Conservation (phyloP, 2,329 filamentous ascomycete genomes). For the Ophiocordyceps camponoti-rufipedis region DNA sequence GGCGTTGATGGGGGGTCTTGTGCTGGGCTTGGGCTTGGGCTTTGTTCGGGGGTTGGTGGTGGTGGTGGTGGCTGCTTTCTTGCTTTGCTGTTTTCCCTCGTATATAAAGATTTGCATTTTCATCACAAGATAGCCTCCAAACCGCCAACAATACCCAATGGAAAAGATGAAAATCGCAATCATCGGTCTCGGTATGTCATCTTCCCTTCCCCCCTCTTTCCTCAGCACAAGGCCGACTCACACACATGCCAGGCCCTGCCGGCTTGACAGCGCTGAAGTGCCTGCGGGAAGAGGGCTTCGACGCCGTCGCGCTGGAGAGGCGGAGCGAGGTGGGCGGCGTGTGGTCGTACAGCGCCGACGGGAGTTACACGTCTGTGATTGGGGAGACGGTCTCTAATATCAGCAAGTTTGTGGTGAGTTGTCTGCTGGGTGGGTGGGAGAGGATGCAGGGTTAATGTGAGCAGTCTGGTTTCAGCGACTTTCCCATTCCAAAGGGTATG, state of each 20-base stretch:
- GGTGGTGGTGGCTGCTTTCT: too few relatives aligned
- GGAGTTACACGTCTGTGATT: conserved; percentile 1
- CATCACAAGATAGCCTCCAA: too few relatives aligned
- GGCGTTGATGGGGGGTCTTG: too few relatives aligned
- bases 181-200: conserved; percentile 10
- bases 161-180: conserved; percentile 6
- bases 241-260: neutral
- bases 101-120: too few relatives aligned
- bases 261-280: conserved; percentile 14
- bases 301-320: conserved; percentile 23
- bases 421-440: too few relatives aligned
- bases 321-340: conserved; percentile 21
- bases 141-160: neutral
- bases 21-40: too few relatives aligned
- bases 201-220: neutral
- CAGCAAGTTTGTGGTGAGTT: conserved; percentile 3
- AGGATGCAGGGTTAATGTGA: neutral
- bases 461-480: conserved; percentile 18
- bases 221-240: neutral
- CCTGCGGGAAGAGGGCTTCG: conserved; percentile 23
- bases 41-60: too few relatives aligned
- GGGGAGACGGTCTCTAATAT: conserved; percentile 2
- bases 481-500: conserved; percentile 12
- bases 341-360: conserved; percentile 11
- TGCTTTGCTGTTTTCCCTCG: too few relatives aligned